Evolutionary conservation across 2,329 filamentous ascomycete genomes (phyloP), one percentile per base, ranked within the genome.

Genomic region (Aspergillus thermomutatus): DNA sequence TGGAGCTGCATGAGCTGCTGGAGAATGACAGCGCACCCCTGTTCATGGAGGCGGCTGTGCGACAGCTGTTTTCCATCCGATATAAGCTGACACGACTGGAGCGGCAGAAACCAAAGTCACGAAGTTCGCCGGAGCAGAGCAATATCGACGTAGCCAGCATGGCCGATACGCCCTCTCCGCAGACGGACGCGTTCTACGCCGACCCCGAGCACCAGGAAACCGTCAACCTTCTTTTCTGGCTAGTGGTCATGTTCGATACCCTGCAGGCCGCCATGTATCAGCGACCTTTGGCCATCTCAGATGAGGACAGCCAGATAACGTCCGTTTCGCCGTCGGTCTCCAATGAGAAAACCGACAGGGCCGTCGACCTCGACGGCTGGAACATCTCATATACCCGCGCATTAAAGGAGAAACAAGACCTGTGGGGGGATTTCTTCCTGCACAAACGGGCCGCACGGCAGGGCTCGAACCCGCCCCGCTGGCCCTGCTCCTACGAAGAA

Each of bases 241-340:
- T 86, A 17, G 80, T 79, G 0, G 73, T 84, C 48, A 85, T 85
- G 82, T 82, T 83, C 49, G 83, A 85, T 62, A 85, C 82, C 0
- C 68, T 84, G 8, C 83, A 80, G 0, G 77, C 83, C 0, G 81
- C 81, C 1, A 82, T 85, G 74, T 76, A 80, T 51, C 72, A 77
- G 50, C 75, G 77, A 1, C 75, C 78, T 3, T 64, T 78, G 0
- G 74, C 79, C 0, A 72, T 80, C 4, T 75, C 73, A 1, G 77
- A 80, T 56, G 77, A 79, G 59, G 78, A 80, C 53, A 79, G 76
- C 53, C 72, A 78, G 45, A 69, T 77, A 34, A 64, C 60, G 45
- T 60, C 54, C 21, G 49, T 49, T 3, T 48, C 58, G 3, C 43
- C 52, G 47, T 3, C 11, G 3, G 10, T 14, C 10, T 31, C 57